Conservation (phyloP, 2,329 filamentous ascomycete species). For the Pseudogymnoascus sp. region DNA sequence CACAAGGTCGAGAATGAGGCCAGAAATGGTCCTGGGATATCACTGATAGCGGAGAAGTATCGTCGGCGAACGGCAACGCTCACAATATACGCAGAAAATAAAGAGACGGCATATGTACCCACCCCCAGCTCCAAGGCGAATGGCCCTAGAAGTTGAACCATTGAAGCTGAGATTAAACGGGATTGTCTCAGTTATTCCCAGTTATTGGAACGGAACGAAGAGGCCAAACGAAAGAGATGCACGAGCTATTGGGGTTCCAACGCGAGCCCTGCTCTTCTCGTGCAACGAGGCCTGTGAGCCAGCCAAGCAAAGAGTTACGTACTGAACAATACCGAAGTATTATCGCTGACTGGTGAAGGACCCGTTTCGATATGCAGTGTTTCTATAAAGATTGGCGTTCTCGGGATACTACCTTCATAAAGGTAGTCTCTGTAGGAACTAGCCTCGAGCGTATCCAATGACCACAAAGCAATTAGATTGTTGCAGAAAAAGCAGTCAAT, state of each 20-base stretch:
- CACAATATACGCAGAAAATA: not conserved
- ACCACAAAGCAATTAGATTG: not conserved
- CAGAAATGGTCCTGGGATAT: conserved; percentile 35
- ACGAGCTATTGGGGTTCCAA: not conserved
- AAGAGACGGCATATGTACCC: not conserved
- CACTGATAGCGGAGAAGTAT: conserved; percentile 37
- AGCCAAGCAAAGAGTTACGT: not conserved
- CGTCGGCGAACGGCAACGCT: conserved; percentile 22
- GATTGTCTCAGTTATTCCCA: not conserved
- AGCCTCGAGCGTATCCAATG: not conserved
- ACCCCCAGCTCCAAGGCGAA: not conserved
- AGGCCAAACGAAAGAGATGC: not conserved
- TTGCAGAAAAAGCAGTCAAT: not conserved
- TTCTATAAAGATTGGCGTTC: not conserved
- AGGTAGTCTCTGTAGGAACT: not conserved
- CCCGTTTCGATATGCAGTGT: not conserved
- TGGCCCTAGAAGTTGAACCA: not conserved
- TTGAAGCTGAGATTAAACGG: not conserved
- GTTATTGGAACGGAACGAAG: not conserved
- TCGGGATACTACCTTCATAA: not conserved
- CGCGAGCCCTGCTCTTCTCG: not conserved
- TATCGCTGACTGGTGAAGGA: not conserved
- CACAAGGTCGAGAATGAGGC: conserved; percentile 35
- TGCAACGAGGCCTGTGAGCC: not conserved
- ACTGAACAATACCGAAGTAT: not conserved